Conservation (phyloP, 2,329 filamentous ascomycete species). For the Gaeumannomyces sp. region DNA sequence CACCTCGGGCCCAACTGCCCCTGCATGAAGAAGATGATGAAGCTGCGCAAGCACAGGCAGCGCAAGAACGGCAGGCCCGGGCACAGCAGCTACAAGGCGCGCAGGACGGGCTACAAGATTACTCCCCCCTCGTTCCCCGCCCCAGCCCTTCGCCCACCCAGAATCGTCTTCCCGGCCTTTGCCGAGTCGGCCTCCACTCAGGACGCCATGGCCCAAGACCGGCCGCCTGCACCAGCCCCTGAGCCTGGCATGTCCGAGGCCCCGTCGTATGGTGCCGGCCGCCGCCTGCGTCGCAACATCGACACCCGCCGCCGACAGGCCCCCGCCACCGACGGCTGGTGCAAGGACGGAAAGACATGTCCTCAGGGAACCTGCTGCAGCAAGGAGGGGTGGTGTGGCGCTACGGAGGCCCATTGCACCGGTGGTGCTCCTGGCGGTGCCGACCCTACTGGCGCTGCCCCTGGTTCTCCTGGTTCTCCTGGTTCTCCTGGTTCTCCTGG, state of each 20-base stretch:
- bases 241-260: no score
- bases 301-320: background rate
- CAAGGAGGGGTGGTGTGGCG: conserved; percentile 6
- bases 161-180: background rate
- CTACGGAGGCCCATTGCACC: background rate
- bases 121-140: no score
- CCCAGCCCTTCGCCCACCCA: background rate
- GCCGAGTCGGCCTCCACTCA: background rate
- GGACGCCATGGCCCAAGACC: background rate
- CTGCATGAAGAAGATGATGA: background rate
- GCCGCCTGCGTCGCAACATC: background rate
- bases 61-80: background rate
- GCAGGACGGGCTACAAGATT: no score
- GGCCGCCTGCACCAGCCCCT: no score
- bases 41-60: background rate
- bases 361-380: conserved; percentile 7
- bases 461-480: background rate
- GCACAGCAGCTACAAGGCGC: background rate
- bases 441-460: no score
- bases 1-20: background rate
- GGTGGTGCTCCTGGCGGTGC: background rate
- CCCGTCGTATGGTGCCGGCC: background rate
- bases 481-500: no score
- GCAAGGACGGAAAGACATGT: background rate
- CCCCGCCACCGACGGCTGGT: conserved; percentile 1